A percentile compares a stretch with the other conserved stretches of the same genome.
Evolutionary conservation across 2,329 filamentous ascomycete species (phyloP).

Genomic region (Aphanocladium album): DNA sequence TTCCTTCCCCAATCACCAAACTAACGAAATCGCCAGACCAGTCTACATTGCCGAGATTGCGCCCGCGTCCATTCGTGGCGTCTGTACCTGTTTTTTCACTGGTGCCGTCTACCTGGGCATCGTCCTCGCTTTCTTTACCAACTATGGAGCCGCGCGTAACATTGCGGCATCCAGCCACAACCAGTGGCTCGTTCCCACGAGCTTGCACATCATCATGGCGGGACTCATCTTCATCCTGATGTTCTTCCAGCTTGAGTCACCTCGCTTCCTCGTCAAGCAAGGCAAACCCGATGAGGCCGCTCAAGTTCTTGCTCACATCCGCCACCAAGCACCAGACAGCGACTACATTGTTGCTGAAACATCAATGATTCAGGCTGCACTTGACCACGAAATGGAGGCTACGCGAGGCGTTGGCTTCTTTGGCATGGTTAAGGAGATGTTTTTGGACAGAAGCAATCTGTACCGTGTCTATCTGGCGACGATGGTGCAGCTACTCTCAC

Average conservation of each 20-base stretch:
- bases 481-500: constrained; percentile 65
- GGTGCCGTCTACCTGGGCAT: constrained; percentile 67
- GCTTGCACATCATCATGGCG: constrained; percentile 73
- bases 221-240: constrained; percentile 65
- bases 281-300: constrained; percentile 55
- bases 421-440: constrained; percentile 63
- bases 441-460: constrained; percentile 62
- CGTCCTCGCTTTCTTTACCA: constrained; percentile 73
- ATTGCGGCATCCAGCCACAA: constrained; percentile 41
- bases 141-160: constrained; percentile 54
- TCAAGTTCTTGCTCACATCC: constrained; percentile 51
- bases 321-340: constrained; percentile 54
- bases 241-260: constrained; percentile 65
- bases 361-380: constrained; percentile 56
- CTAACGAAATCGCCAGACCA: constrained; percentile 32
- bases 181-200: constrained; percentile 64
- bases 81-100: constrained; percentile 59
- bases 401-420: constrained; percentile 60
- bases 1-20: no score
- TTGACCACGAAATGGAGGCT: constrained; percentile 68
- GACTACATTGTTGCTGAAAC: constrained; percentile 60
- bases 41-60: constrained; percentile 71
- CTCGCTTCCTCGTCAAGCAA: constrained; percentile 64
- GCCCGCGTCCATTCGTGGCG: constrained; percentile 62
- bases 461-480: constrained; percentile 67